Evolutionary conservation across 2,329 filamentous ascomycete species (phyloP).

Genomic region (Aspergillus tanneri): DNA sequence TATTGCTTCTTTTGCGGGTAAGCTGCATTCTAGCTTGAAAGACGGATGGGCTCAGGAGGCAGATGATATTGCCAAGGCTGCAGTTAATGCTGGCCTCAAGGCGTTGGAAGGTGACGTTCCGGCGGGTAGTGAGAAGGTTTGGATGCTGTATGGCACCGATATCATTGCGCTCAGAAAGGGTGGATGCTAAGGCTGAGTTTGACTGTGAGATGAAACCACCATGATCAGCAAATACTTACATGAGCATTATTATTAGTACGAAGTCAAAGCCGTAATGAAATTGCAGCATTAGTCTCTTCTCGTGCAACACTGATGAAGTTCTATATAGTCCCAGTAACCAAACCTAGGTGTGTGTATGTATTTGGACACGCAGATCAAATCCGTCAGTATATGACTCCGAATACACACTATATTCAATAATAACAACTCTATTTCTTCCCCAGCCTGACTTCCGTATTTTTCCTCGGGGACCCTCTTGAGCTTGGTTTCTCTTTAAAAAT

Average conservation of each 20-base stretch:
- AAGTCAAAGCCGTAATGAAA: too few species aligned
- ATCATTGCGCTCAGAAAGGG: conserved; percentile 35
- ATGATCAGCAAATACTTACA: too few species aligned
- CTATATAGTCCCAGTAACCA: background rate
- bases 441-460: conserved; percentile 29
- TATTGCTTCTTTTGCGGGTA: conserved; percentile 57
- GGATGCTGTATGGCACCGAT: conserved; percentile 38
- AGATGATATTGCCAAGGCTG: conserved; percentile 60
- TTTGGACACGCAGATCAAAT: background rate
- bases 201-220: too few species aligned
- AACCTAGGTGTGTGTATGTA: background rate
- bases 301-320: background rate
- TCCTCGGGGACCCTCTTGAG: conserved; percentile 37
- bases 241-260: too few species aligned
- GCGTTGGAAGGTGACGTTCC: conserved; percentile 42
- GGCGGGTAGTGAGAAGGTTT: conserved; percentile 42
- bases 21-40: conserved; percentile 54
- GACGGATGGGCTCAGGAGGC: conserved; percentile 72
- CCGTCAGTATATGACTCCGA: background rate
- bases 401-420: background rate
- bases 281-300: too few species aligned
- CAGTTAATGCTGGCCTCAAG: conserved; percentile 40
- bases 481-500: conserved; percentile 39
- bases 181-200: conserved; percentile 8
- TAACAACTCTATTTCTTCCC: conserved; percentile 6